Conservation (phyloP, 2,329 filamentous ascomycete genomes). For the Aspergillus amoenus region DNA sequence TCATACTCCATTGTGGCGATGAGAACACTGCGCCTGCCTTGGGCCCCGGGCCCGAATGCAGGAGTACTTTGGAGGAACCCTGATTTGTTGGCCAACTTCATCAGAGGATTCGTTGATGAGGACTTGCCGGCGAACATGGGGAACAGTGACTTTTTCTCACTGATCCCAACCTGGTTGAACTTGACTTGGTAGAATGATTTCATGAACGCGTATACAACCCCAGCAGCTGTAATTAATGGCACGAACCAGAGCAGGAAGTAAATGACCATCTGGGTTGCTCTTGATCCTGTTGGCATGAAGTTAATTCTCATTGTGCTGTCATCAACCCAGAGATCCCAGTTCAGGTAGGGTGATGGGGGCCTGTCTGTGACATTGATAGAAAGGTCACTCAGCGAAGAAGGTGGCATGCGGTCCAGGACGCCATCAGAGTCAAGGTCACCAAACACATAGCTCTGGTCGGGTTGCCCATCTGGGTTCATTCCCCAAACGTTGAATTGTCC, state of each 20-base stretch:
- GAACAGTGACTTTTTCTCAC: constrained; percentile 48
- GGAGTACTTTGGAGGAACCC: constrained; percentile 39
- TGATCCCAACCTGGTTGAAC: constrained; percentile 59
- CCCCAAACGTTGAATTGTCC: constrained; percentile 68
- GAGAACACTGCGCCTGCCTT: constrained; percentile 55
- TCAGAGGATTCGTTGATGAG: constrained; percentile 31
- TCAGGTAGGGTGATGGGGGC: constrained; percentile 55
- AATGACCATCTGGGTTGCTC: constrained; percentile 54
- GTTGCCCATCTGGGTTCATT: constrained; percentile 62
- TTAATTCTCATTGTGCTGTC: constrained; percentile 55
- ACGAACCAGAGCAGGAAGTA: constrained; percentile 56
- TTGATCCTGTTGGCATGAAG: constrained; percentile 55
- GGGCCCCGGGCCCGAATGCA: constrained; percentile 31
- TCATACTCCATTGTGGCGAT: constrained; percentile 73
- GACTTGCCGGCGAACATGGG: constrained; percentile 37
- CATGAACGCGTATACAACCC: constrained; percentile 58
- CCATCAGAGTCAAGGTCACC: constrained; percentile 63
- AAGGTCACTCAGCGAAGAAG: constrained; percentile 55
- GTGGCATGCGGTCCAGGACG: constrained; percentile 62
- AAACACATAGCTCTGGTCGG: constrained; percentile 59
- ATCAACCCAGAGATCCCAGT: constrained; percentile 56
- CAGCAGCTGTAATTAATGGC: constrained; percentile 51
- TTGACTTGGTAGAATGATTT: constrained; percentile 64
- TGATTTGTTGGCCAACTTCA: constrained; percentile 36
- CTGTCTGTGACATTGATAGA: constrained; percentile 60